These are phyloP conservation scores for Ustilago lituana DNA, from an alignment of 1,284 basidiomycete species.

Conservation along the genomic window DNA sequence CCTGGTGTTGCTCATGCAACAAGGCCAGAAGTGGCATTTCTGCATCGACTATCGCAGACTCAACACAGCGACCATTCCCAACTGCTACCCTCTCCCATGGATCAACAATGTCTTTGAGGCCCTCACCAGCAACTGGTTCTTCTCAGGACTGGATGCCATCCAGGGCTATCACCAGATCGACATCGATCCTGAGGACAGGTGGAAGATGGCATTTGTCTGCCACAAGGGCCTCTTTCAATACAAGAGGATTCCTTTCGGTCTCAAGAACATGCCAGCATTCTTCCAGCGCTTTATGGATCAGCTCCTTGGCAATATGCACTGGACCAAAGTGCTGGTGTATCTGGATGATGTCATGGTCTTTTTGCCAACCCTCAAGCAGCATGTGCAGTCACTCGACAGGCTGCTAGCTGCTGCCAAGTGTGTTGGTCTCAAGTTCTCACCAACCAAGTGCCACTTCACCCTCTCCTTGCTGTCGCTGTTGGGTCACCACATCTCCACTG, in stretches of 20 bases:
- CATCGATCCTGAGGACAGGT: too few relatives aligned
- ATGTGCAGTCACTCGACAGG: neutral
- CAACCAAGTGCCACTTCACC: neutral
- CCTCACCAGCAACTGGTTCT: too few relatives aligned
- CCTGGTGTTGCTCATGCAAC: neutral
- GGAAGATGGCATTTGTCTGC: too few relatives aligned
- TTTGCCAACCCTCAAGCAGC: neutral
- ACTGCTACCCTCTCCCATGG: neutral
- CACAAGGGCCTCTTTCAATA: too few relatives aligned
- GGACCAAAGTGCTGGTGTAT: neutral
- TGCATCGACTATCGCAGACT: neutral
- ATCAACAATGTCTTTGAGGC: neutral
- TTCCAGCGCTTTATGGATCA: slow-evolving; percentile 4
- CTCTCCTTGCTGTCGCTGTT: neutral
- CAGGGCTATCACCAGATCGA: too few relatives aligned
- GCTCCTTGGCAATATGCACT: neutral
- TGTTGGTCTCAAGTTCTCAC: too few relatives aligned
- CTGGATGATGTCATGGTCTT: slow-evolving; percentile 1
- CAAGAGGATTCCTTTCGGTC: too few relatives aligned
- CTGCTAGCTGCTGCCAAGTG: too few relatives aligned
- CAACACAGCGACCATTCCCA: neutral
- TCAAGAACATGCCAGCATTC: neutral
- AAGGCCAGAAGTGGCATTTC: neutral
- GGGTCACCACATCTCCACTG: neutral
- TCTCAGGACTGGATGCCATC: too few relatives aligned